These are phyloP conservation scores for Candida glucosophila DNA, from an alignment of 1,139 yeast species.

Conservation along the genomic window DNA sequence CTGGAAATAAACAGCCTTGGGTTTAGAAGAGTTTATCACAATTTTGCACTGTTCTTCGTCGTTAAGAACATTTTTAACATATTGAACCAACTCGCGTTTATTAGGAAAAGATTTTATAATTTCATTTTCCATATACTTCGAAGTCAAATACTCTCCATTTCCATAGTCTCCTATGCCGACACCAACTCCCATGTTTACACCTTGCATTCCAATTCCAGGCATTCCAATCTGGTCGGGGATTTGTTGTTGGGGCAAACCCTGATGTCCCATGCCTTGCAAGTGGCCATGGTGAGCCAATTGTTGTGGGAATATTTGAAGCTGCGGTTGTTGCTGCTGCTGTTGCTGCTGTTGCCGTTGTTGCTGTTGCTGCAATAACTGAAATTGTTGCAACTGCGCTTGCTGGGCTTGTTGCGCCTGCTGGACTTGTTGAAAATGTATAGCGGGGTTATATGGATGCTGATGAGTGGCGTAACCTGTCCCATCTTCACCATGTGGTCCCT, in stretches of 20 bases:
- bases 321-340: conserved; percentile 18
- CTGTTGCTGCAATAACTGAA: conserved; percentile 18
- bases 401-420: conserved; percentile 6
- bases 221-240: conserved; percentile 6
- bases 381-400: conserved; percentile 10
- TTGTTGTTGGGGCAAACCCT: conserved; percentile 7
- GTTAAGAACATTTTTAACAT: conserved; percentile 33
- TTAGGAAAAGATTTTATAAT: conserved; percentile 37
- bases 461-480: conserved; percentile 16
- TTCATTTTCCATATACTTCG: conserved; percentile 35
- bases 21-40: conserved; percentile 41
- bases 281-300: conserved; percentile 9
- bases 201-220: conserved; percentile 2
- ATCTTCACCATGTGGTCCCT: conserved; percentile 13
- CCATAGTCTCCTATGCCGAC: conserved; percentile 8
- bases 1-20: conserved; percentile 44
- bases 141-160: conserved; percentile 11
- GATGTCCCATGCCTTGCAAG: conserved; percentile 10
- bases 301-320: conserved; percentile 6
- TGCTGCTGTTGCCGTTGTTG: conserved; percentile 9
- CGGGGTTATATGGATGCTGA: conserved; percentile 19
- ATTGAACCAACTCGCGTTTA: conserved; percentile 35
- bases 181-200: no score
- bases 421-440: conserved; percentile 14
- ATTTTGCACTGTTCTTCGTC: conserved; percentile 40